These are phyloP conservation scores for Magnaporthiopsis rhizophila DNA, from an alignment of 2,329 filamentous ascomycete genomes.

Conservation along the genomic window DNA sequence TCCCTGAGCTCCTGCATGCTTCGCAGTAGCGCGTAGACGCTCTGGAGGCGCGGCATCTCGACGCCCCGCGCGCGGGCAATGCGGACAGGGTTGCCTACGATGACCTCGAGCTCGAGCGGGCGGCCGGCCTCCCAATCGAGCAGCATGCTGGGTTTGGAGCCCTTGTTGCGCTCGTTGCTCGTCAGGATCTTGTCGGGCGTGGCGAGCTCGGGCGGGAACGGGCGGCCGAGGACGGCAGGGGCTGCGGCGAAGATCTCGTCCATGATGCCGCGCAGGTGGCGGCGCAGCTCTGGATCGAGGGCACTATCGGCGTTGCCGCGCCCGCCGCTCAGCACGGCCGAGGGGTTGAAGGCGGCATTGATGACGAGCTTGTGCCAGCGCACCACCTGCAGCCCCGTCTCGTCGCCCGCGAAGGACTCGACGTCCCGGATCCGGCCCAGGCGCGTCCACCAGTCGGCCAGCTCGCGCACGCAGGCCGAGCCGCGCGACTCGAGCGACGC, in stretches of 20 bases:
- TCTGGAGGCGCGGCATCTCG: slow-evolving; percentile 60
- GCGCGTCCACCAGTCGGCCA: slow-evolving; percentile 45
- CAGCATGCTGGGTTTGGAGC: slow-evolving; percentile 59
- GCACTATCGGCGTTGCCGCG: slow-evolving; percentile 58
- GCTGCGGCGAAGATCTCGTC: slow-evolving; percentile 59
- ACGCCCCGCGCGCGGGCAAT: slow-evolving; percentile 55
- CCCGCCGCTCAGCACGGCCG: slow-evolving; percentile 58
- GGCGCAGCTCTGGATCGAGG: slow-evolving; percentile 52
- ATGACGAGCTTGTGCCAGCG: slow-evolving; percentile 73
- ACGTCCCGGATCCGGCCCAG: slow-evolving; percentile 58
- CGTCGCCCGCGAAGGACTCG: slow-evolving; percentile 44
- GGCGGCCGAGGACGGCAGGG: slow-evolving; percentile 52
- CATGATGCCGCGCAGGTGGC: slow-evolving; percentile 60
- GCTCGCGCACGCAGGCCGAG: slow-evolving; percentile 33
- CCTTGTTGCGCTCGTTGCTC: slow-evolving; percentile 56
- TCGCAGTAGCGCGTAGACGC: slow-evolving; percentile 55
- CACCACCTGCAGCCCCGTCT: slow-evolving; percentile 60
- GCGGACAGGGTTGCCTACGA: slow-evolving; percentile 61
- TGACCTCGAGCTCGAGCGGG: slow-evolving; percentile 64
- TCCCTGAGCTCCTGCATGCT: slow-evolving; percentile 51
- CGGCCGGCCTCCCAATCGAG: slow-evolving; percentile 61
- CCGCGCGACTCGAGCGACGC: slow-evolving; percentile 16
- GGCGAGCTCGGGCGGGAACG: slow-evolving; percentile 52
- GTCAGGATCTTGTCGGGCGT: slow-evolving; percentile 53
- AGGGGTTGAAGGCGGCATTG: slow-evolving; percentile 69